Base-by-base conservation (phyloP, 805 yeast species). In the Candida andamanensis region DNA sequence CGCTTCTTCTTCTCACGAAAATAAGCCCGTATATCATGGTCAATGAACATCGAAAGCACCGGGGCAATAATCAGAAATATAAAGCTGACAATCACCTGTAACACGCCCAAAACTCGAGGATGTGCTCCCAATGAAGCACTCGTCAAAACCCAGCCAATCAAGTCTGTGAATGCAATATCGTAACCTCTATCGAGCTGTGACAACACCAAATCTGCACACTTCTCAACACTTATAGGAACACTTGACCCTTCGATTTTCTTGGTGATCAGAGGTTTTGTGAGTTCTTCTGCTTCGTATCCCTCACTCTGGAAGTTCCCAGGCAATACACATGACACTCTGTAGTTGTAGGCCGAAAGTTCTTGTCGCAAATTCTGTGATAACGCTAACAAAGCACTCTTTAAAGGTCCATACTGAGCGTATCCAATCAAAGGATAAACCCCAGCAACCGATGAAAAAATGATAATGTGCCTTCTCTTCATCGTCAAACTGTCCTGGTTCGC, bases 281-380 rank as follows among this genome's bases (percentile, higher is more conserved):
- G 57, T 51, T 89, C 81, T 55, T 92, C 99, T 37, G 78, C 77
- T 3, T 60, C 72, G 49, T 57, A 92, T 0, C 98, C 99, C 54
- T 89, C 97, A 41, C 94, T 80, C 29, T 68, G 74, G 56, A 90
- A 87, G 51, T 86, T 87, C 0, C 98, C 98, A 0, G 97, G 95
- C 47, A 76, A 80, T 0, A 86, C 76, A 38, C 85, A 77, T 4
- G 81, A 72, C 0, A 92, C 83, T 17, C 80, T 60, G 41, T 80
- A 77, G 38, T 79, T 72, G 47, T 76, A 79, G 5, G 82, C 80
- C 1, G 67, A 48, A 26, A 82, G 66, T 52, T 92, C 99, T 45
- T 89, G 96, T 40, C 96, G 76, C 33, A 92, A 58, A 5, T 82
- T 65, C 29, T 82, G 83, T 0, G 87, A 79, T 10, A 92, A 60